Evolutionary conservation across 192 early-diverging fungal species (phyloP), one percentile per base, ranked within the genome.

Genomic region (Dispira simplex): DNA sequence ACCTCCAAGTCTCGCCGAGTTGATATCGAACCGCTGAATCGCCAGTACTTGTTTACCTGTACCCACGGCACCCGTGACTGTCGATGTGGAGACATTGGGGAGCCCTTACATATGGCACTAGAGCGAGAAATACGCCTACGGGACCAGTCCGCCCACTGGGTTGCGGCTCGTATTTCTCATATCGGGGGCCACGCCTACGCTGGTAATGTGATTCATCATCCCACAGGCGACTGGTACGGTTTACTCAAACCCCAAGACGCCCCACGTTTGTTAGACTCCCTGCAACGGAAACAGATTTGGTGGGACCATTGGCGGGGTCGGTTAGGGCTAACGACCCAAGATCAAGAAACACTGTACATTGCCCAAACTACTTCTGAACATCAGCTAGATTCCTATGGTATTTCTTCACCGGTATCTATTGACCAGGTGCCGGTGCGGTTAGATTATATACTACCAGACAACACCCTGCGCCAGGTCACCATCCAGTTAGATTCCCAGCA

Each of bases 221-320:
- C 82, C 10, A 65, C 63, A 2, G 77, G 77, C 0, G 76, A 83
- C 57, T 83, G 78, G 77, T 81, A 83, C 64, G 82, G 79, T 11
- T 67, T 71, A 25, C 52, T 72, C 44, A 63, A 71, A 39, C 62
- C 60, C 4, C 46, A 45, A 26, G 76, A 78, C 54, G 79, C 77
- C 8, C 52, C 63, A 18, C 55, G 63, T 23, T 57, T 83, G 26
- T 62, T 81, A 48, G 75, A 75, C 49, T 63, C 77, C 0, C 26
- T 78, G 11, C 64, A 67, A 10, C 63, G 52, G 11, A 67, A 68
- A 8, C 65, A 73, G 1, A 66, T 78, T 39, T 64, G 75, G 65
- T 73, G 78, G 65, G 71, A 71, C 12, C 66, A 77, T 9, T 83
- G 82, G 82, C 66, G 82, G 11, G 82, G 82, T 2, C 69, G 79